Base-by-base conservation (phyloP, 805 yeast genomes). In the Wickerhamiella hasegawae region DNA sequence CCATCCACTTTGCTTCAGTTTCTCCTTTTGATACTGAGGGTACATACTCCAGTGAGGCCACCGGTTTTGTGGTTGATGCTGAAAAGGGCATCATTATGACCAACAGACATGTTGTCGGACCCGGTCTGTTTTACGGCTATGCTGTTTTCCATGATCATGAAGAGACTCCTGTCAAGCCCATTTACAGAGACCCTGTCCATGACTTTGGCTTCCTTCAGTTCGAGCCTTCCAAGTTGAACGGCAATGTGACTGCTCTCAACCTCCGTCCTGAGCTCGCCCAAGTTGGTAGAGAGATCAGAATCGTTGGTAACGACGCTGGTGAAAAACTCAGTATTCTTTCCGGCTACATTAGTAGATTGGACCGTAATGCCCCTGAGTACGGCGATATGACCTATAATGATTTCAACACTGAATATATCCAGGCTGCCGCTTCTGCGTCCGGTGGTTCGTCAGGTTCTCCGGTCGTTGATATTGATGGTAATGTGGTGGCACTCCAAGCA, bases 401-500 rank as follows among this genome's bases (percentile, higher is more conserved):
- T 62, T 84, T 83, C 66, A 83, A 84, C 54, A 83, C 94, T 1
- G 94, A 81, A 55, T 84, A 84, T 57, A 81, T 84, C 37, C 94
- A 84, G 58, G 95, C 95, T 1, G 95, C 96, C 5, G 95, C 96
- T 1, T 71, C 84, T 40, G 94, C 96, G 0, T 77, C 93, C 14
- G 96, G 96, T 21, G 96, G 96, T 3, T 83, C 94, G 3, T 76
- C 90, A 33, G 96, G 96, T 6, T 82, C 94, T 3, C 96, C 96
- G 0, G 96, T 85, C n/a, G 93, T 85, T 2, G 77, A 83, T 54
- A 73, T 77, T 30, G 76, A 79, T 45, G 95, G 95, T 3, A 57
- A 72, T 49, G 94, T 87, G 0, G 81, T 85, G 15, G 95, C 96
- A 0, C 60, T 85, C 35, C 94, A 83, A 57, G 96, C 96, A 2